Evolutionary conservation across 108 stramenopile species (phyloP), one percentile per base, ranked within the genome.

Genomic region (Cyclotella sp.): DNA sequence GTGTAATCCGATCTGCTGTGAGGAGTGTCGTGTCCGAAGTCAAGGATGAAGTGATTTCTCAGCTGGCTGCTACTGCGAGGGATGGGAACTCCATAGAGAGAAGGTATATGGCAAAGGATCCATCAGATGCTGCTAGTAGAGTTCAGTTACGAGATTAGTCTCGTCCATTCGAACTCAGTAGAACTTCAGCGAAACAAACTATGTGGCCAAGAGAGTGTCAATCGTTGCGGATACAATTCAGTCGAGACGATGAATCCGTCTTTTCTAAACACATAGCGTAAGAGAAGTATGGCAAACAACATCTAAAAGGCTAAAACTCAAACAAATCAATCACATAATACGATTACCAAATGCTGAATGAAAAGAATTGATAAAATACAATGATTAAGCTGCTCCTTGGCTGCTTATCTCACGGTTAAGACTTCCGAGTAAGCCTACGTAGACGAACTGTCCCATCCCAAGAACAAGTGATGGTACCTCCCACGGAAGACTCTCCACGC

Each of bases 361-460:
- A 6, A 51, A 8, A 51, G 49, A 51, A 51, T 3, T 3, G 19
- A 8, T 19, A 19, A 51, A 51, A 51, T 51, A 19, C 19, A 51
- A 19, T 18, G 19, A 19, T 19, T 18, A 19, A 51, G 19, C 19
- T 51, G 3, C 3, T 51, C 1, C 19, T 51, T 19, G 3, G 18
- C 8, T 51, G 18, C 3, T 51, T 51, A 51, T 6, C 1, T 51
- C 18, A 19, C 3, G 49, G 8, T 51, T 1, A 18, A 51, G 19
- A 51, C 8, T 19, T 51, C 3, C 19, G 49, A 51, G 19, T 72
- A 30, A 90, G 64, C 44, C 81, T 74, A 19, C 91, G 85, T 54
- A 95, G 51, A 12, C 89, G 70, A 62, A 95, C 81, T 6, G 92
- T 93, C n/a, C 94, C 94, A 84, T 95, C 92, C 90, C 91, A 92